These are phyloP conservation scores for Hericium alpestre DNA, from an alignment of 768 basidiomycete genomes.

Conservation along the genomic window DNA sequence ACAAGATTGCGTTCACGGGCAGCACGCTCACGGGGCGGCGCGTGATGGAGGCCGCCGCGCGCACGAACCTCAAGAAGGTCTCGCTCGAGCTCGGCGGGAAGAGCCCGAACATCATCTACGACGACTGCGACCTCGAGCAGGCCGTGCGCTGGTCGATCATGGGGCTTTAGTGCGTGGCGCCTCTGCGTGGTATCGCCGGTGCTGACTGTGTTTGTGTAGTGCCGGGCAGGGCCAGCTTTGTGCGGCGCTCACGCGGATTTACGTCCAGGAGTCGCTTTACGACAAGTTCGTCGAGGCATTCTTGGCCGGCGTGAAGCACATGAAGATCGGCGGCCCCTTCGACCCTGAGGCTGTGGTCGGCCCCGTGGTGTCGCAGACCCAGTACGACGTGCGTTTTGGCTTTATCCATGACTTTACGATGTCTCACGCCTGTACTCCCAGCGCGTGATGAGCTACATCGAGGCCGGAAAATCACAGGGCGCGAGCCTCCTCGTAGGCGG, in stretches of 20 bases:
- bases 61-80: conserved; percentile 58
- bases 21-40: conserved; percentile 52
- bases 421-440: conserved; percentile 10
- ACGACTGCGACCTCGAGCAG: conserved; percentile 49
- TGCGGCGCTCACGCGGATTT: conserved; percentile 74
- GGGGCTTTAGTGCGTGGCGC: conserved; percentile 42
- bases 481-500: conserved; percentile 52
- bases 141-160: conserved; percentile 48
- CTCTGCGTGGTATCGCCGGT: not conserved
- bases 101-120: conserved; percentile 49
- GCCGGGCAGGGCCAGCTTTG: conserved; percentile 73
- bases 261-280: conserved; percentile 70
- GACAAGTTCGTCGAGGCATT: conserved; percentile 62
- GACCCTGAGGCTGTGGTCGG: conserved; percentile 50
- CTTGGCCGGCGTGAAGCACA: conserved; percentile 36
- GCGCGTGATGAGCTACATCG: conserved; percentile 55
- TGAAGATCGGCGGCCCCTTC: conserved; percentile 72
- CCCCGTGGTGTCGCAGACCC: conserved; percentile 67
- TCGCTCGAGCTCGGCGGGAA: conserved; percentile 68
- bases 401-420: not conserved
- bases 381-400: conserved; percentile 43
- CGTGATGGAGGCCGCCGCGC: conserved; percentile 50
- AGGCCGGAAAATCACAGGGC: conserved; percentile 47
- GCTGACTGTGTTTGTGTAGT: conserved; percentile 23
- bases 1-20: conserved; percentile 68